A percentile compares a stretch with the other conserved stretches of the same genome.
These are phyloP conservation scores for Polyporus tsugae DNA, from an alignment of 1,284 basidiomycete genomes.

Conservation along the genomic window DNA sequence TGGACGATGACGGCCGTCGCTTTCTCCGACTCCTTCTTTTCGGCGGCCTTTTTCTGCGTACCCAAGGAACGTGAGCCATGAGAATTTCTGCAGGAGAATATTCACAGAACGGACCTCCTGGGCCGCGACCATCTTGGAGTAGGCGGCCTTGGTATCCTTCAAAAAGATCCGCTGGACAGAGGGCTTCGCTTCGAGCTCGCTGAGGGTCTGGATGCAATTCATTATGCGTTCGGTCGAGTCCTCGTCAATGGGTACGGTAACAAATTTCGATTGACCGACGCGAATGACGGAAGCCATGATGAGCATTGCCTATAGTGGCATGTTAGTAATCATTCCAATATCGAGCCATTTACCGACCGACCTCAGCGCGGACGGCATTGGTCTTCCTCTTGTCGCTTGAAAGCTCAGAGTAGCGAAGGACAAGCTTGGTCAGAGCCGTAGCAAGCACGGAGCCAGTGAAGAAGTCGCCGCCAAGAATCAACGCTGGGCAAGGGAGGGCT, in stretches of 20 bases:
- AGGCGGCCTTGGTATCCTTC: conserved; percentile 92
- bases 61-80: not conserved
- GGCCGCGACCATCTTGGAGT: conserved; percentile 92
- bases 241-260: conserved; percentile 94
- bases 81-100: not conserved
- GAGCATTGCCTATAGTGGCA: conserved; percentile 80
- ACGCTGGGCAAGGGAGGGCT: conserved; percentile 53
- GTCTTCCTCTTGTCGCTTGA: conserved; percentile 64
- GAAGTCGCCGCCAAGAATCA: conserved; percentile 96
- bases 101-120: conserved; percentile 78
- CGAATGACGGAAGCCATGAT: conserved; percentile 98
- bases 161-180: conserved; percentile 90
- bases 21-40: conserved; percentile 87
- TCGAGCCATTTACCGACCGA: conserved; percentile 38
- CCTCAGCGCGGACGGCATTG: conserved; percentile 89
- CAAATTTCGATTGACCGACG: conserved; percentile 97
- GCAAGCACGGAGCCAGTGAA: conserved; percentile 95
- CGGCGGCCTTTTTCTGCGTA: conserved; percentile 78
- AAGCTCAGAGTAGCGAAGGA: conserved; percentile 81
- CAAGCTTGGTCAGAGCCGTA: conserved; percentile 91
- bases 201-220: conserved; percentile 95
- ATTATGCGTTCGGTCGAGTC: conserved; percentile 97
- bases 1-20: conserved; percentile 82
- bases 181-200: conserved; percentile 70
- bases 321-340: conserved; percentile 7